These are phyloP conservation scores for Biscutella laevigata DNA, from an alignment of 441 rosid genomes.

Conservation along the genomic window DNA sequence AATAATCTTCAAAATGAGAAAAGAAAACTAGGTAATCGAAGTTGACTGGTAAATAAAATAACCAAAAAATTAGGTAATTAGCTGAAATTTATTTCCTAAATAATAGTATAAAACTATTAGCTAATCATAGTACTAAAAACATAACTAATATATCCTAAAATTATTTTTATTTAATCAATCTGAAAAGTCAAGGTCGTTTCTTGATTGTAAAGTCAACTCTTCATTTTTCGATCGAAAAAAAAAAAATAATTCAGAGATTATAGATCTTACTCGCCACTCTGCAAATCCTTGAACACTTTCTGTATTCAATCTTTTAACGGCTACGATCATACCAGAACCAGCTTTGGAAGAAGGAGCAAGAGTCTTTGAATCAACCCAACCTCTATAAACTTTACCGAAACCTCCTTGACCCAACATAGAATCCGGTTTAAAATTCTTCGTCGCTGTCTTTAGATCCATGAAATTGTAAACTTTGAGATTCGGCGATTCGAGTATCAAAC, in stretches of 20 bases:
- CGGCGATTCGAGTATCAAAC: conserved; percentile 35
- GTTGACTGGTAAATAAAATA: not conserved
- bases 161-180: not conserved
- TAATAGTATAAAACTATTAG: not conserved
- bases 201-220: conserved; percentile 21
- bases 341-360: conserved; percentile 35
- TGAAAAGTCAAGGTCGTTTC: conserved; percentile 18
- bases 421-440: conserved; percentile 39
- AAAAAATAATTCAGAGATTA: not conserved
- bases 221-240: conserved; percentile 8
- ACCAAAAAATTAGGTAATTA: too few relatives aligned
- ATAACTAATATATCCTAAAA: not conserved
- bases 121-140: not conserved
- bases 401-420: conserved; percentile 52
- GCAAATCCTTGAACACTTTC: conserved; percentile 46
- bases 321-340: conserved; percentile 41
- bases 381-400: conserved; percentile 49
- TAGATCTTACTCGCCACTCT: conserved; percentile 40
- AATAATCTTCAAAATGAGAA: not conserved
- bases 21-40: not conserved
- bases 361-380: conserved; percentile 46
- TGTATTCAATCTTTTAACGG: conserved; percentile 43
- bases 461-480: conserved; percentile 35
- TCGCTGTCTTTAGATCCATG: conserved; percentile 33
- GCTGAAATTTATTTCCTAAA: not conserved